Percentiles rank a stretch among this genome's conserved stretches.
Conservation (phyloP, 169 alveolate genomes). For the Eimeria falciformis region DNA sequence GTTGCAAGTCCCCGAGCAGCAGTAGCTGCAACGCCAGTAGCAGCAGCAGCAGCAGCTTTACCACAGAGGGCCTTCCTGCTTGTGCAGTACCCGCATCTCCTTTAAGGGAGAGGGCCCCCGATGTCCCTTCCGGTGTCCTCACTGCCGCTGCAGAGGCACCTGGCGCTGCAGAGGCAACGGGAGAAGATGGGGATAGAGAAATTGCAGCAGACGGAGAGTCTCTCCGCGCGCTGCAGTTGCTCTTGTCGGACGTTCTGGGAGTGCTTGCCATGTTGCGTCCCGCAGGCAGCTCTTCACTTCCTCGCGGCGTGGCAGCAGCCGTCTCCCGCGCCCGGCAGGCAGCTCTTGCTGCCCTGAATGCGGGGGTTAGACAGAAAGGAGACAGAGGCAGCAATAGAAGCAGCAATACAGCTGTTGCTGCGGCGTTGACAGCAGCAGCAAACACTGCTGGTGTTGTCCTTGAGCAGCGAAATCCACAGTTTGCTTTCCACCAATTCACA, state of each 20-base stretch:
- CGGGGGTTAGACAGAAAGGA: too few species aligned
- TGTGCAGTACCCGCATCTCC: too few species aligned
- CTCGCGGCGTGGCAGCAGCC: conserved; percentile 6
- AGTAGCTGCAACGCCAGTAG: too few species aligned
- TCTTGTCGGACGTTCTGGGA: background rate
- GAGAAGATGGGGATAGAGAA: too few species aligned
- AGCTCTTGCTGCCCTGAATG: background rate
- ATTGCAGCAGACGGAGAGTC: background rate
- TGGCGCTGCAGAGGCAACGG: too few species aligned
- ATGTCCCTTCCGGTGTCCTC: too few species aligned
- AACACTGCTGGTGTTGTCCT: background rate
- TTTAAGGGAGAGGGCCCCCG: too few species aligned
- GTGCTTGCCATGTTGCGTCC: conserved; percentile 2
- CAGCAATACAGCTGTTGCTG: background rate
- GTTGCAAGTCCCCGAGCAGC: too few species aligned
- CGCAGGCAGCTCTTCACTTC: background rate
- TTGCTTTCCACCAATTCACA: background rate
- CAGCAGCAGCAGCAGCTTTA: too few species aligned
- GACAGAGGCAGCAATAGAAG: background rate
- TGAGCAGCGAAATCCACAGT: background rate
- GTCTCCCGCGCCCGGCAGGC: background rate
- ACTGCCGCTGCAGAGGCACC: too few species aligned
- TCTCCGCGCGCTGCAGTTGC: conserved; percentile 22
- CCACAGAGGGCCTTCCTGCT: too few species aligned
- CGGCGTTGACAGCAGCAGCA: background rate